A percentile compares a stretch with the other conserved stretches of the same genome.
Conservation (phyloP, 768 basidiomycete genomes). For the Kwoniella newhampshirensis region DNA sequence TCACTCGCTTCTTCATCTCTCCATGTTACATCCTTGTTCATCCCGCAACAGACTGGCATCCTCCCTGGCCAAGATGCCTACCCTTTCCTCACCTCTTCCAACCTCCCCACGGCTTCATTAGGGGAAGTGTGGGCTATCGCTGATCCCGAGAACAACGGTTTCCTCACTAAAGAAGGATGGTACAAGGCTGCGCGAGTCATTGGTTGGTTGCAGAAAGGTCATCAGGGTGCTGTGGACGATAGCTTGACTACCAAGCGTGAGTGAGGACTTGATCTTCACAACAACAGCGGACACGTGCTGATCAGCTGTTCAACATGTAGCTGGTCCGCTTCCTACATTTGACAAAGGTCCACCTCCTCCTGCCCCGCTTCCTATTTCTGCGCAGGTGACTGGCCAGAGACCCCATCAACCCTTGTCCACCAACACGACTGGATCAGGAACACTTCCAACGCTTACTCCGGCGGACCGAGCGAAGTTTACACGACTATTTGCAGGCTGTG, state of each 20-base stretch:
- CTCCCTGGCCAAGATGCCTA: constrained; percentile 82
- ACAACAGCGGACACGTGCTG: no score
- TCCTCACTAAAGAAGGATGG: constrained; percentile 82
- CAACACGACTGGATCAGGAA: constrained; percentile 49
- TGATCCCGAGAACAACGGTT: constrained; percentile 91
- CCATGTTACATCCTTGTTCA: no score
- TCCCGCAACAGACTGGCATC: constrained; percentile 32
- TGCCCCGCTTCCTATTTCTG: constrained; percentile 52
- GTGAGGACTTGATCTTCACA: constrained; percentile 47
- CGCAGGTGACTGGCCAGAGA: constrained; percentile 49
- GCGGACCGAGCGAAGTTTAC: constrained; percentile 84
- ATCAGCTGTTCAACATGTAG: constrained; percentile 55
- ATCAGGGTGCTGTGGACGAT: constrained; percentile 63
- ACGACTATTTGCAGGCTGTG: constrained; percentile 69
- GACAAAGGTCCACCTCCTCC: constrained; percentile 63
- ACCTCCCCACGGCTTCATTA: constrained; percentile 71
- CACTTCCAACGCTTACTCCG: constrained; percentile 67
- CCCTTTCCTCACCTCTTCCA: constrained; percentile 77
- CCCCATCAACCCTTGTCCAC: constrained; percentile 59
- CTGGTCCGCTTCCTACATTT: constrained; percentile 78
- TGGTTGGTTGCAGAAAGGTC: constrained; percentile 84
- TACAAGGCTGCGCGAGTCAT: constrained; percentile 86
- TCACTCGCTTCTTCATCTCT: no score
- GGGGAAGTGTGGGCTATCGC: constrained; percentile 93
- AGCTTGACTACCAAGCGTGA: constrained; percentile 67